A percentile compares a stretch with the other conserved stretches of the same genome.
phyloP scores from a whole-genome alignment of 2,329 filamentous ascomycete genomes.

The Daldinia sp. region DNA sequence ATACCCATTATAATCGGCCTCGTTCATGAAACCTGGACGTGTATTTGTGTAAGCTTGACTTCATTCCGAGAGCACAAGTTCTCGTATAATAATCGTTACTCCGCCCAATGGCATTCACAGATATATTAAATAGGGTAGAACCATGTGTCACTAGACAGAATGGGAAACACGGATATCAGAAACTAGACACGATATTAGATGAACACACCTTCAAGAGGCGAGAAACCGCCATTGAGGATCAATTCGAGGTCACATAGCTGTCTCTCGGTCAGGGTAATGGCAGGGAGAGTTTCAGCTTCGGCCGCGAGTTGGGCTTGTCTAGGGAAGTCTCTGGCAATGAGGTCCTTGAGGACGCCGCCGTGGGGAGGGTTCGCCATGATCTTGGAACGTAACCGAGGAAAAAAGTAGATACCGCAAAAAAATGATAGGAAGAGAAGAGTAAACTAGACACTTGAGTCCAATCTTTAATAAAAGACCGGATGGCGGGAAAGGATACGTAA shows the following conservation, averaged over 20 bases:
- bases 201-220: conserved; percentile 88
- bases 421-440: conserved; percentile 1
- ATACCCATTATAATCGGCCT: conserved; percentile 96
- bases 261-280: conserved; percentile 87
- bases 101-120: not conserved
- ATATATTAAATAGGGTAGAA: conserved; percentile 13
- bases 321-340: conserved; percentile 91
- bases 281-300: conserved; percentile 88
- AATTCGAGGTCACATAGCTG: conserved; percentile 98
- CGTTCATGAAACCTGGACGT: conserved; percentile 87
- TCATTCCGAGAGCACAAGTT: not conserved
- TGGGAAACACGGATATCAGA: conserved; percentile 15
- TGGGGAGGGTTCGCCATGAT: conserved; percentile 79
- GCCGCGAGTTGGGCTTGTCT: conserved; percentile 81
- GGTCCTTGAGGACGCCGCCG: conserved; percentile 97
- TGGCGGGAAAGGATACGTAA: conserved; percentile 2
- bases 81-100: not conserved
- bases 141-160: conserved; percentile 20
- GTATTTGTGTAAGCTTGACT: conserved; percentile 47
- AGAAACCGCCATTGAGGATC: conserved; percentile 97
- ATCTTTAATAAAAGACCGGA: conserved; percentile 22
- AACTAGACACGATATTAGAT: conserved; percentile 8
- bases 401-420: not conserved
- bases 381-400: conserved; percentile 22
- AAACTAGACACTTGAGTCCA: conserved; percentile 6